Percentiles rank a stretch among this genome's conserved stretches.
Conservation (phyloP, 345 rosid species). For the Bruguiera gymnorhiza region DNA sequence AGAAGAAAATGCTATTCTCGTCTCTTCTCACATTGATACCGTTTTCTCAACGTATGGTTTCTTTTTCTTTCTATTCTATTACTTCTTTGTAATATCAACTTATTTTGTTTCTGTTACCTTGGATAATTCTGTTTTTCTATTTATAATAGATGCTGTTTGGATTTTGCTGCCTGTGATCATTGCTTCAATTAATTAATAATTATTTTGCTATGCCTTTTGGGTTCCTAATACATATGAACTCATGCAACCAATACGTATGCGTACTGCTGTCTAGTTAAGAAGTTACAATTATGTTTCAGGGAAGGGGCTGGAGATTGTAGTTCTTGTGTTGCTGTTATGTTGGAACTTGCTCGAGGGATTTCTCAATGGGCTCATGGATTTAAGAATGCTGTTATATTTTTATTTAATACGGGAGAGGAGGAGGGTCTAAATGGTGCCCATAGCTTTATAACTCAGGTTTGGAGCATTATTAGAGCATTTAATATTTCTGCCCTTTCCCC, state of each 20-base stretch:
- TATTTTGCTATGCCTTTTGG: background rate
- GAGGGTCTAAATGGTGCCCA: slow-evolving; percentile 98
- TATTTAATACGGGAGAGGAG: slow-evolving; percentile 93
- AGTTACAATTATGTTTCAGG: slow-evolving; percentile 41
- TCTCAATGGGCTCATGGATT: slow-evolving; percentile 97
- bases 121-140: background rate
- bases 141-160: background rate
- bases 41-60: slow-evolving; percentile 76
- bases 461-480: slow-evolving; percentile 14
- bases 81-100: background rate
- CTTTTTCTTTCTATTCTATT: slow-evolving; percentile 20
- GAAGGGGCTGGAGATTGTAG: slow-evolving; percentile 99
- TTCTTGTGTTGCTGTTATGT: slow-evolving; percentile 90
- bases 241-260: background rate
- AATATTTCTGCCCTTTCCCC: background rate
- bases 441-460: slow-evolving; percentile 94
- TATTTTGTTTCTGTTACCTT: background rate
- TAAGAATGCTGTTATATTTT: slow-evolving; percentile 77
- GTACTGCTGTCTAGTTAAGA: slow-evolving; percentile 1
- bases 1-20: slow-evolving; percentile 69
- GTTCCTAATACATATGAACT: background rate
- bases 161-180: slow-evolving; percentile 1
- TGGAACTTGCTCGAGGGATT: slow-evolving; percentile 90
- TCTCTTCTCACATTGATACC: slow-evolving; percentile 92
- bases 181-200: background rate